Conservation (phyloP, 106 monocot genomes). For the Phalaenopsis equestris region DNA sequence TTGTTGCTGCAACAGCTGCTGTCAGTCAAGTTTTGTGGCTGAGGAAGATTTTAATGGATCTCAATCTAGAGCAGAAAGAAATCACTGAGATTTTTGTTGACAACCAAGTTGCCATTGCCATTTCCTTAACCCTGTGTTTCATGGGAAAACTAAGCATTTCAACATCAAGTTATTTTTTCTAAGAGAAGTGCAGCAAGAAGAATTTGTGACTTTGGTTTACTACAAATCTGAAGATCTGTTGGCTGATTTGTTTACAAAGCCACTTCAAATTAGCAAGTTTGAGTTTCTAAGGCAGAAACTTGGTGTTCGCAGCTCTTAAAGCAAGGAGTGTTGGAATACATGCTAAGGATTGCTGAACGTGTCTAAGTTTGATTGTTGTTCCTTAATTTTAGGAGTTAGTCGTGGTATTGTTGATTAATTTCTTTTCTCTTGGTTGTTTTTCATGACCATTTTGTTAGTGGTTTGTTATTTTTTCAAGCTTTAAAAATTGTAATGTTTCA, state of each 20-base stretch:
- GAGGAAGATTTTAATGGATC: constrained; percentile 3
- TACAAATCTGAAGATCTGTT: not conserved
- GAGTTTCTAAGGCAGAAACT: not conserved
- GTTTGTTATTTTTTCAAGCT: no score
- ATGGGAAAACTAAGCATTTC: not conserved
- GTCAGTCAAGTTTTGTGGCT: not conserved
- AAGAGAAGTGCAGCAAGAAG: not conserved
- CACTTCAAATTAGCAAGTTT: not conserved
- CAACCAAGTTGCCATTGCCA: constrained; percentile 7
- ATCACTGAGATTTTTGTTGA: not conserved
- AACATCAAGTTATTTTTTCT: not conserved
- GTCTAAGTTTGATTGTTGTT: no score
- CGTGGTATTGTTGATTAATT: no score
- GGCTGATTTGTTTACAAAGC: not conserved
- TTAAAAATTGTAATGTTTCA: no score
- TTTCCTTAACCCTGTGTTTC: not conserved
- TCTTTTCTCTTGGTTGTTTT: no score
- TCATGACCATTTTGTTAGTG: no score
- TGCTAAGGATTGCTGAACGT: no score
- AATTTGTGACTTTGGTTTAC: not conserved
- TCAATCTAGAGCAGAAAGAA: constrained; percentile 4
- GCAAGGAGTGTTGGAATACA: not conserved
- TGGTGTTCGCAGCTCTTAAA: not conserved
- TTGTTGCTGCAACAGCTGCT: not conserved
- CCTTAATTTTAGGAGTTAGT: no score